A percentile compares a stretch with the other conserved stretches of the same genome.
phyloP scores from a whole-genome alignment of 257 asterid genomes.

The Nyctanthes arbortristis region DNA sequence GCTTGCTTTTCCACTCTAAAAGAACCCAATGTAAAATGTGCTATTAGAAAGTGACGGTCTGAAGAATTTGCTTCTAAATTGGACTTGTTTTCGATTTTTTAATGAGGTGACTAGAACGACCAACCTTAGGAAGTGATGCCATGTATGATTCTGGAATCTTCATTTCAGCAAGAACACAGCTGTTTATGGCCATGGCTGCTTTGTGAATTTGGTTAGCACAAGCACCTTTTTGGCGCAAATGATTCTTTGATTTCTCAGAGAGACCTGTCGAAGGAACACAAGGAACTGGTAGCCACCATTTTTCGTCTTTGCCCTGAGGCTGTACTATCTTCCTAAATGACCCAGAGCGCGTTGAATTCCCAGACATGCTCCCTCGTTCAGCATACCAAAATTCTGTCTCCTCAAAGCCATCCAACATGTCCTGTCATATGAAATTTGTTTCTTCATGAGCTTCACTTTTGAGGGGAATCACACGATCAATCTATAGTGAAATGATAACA shows the following conservation, averaged over 20 bases:
- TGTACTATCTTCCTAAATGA: constrained; percentile 62
- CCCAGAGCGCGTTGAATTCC: constrained; percentile 60
- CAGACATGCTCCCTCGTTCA: constrained; percentile 74
- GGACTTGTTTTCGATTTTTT: too few relatives aligned
- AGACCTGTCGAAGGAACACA: constrained; percentile 67
- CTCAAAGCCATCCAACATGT: constrained; percentile 70
- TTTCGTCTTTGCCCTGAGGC: constrained; percentile 69
- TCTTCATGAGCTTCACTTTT: not conserved
- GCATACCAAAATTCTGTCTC: constrained; percentile 88
- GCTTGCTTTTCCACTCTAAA: constrained; percentile 80
- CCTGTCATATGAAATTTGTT: constrained; percentile 43
- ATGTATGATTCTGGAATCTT: constrained; percentile 78
- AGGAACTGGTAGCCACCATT: constrained; percentile 94
- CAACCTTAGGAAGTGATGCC: constrained; percentile 88
- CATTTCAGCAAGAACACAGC: constrained; percentile 75
- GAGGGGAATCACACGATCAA: not conserved
- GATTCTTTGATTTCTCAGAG: constrained; percentile 58
- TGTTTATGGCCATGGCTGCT: constrained; percentile 91
- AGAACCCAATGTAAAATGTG: constrained; percentile 2
- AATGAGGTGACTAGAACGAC: not conserved
- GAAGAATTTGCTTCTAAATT: not conserved
- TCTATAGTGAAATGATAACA: not conserved
- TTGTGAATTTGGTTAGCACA: constrained; percentile 87
- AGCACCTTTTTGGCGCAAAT: constrained; percentile 57
- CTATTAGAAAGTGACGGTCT: not conserved